Evolutionary conservation across 805 yeast species (phyloP), one percentile per base, ranked within the genome.

Genomic region (Tetrapisispora pingtungensis): DNA sequence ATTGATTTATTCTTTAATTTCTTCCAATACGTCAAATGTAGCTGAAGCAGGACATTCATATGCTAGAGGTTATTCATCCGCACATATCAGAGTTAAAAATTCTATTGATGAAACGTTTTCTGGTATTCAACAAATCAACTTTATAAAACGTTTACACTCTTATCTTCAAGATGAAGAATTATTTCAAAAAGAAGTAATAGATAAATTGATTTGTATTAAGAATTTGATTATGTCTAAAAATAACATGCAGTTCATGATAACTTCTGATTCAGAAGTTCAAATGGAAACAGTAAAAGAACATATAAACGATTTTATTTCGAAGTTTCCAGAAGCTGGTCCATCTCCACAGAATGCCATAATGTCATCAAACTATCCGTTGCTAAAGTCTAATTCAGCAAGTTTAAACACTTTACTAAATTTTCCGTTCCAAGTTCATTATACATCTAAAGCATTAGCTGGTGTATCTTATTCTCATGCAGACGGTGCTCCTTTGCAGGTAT

Each of bases 31-130:
- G 46, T 80, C 89, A 55, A 70, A 75, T 7, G 78, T 93, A 42
- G 89, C 96, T 10, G 93, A 89, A 46, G 70, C 83, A 45, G 98
- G 98, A 0, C 97, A 93, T 58, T 68, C 81, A 1, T 89, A 75
- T 64, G 96, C 97, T 2, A 73, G 78, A 52, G 70, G 78, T 5
- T 75, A 69, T 54, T 80, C 95, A 2, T 69, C 77, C 20, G 73
- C 95, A 0, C 72, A 75, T 26, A 62, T 87, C 3, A 78, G 87
- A 1, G 66, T 74, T 1, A 70, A 78, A 17, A 77, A 77, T 43
- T 71, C 78, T 5, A 70, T 88, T 17, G 70, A 70, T 43, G 94
- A 90, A 55, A 56, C 67, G 10, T 62, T 88, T 14, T 65, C 73
- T 31, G 97, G 97, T n/a, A 68, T 93, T 42, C 75, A 75, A 36